These are phyloP conservation scores for Coemansia sp. DNA, from an alignment of 192 early-diverging fungal genomes.

Conservation along the genomic window DNA sequence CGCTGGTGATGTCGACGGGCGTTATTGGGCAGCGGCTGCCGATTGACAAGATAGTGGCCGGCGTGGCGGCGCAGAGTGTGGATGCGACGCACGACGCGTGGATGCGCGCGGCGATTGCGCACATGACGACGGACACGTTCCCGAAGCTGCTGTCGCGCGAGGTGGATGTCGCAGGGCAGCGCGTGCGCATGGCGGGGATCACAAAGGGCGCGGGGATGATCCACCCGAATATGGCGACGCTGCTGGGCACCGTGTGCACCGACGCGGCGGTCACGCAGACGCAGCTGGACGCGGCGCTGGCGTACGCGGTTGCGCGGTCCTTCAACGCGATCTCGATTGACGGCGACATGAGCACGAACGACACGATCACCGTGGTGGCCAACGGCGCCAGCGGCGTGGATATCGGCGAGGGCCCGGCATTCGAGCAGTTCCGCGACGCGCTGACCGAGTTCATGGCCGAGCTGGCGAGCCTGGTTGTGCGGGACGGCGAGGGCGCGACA, in stretches of 20 bases:
- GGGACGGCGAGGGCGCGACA: constrained; percentile 97
- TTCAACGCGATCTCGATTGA: constrained; percentile 96
- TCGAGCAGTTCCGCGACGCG: constrained; percentile 62
- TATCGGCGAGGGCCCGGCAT: constrained; percentile 48
- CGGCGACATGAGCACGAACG: constrained; percentile 97
- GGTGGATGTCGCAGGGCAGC: constrained; percentile 29
- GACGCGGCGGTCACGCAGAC: constrained; percentile 67
- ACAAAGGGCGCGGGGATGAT: constrained; percentile 99
- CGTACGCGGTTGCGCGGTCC: constrained; percentile 80
- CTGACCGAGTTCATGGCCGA: constrained; percentile 84
- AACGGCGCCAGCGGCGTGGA: constrained; percentile 61
- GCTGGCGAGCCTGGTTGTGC: constrained; percentile 84
- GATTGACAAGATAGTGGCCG: constrained; percentile 77
- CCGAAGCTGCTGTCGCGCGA: constrained; percentile 79
- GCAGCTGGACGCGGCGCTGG: constrained; percentile 70
- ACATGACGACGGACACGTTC: constrained; percentile 99
- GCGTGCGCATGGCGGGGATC: constrained; percentile 83
- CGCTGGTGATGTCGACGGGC: constrained; percentile 93
- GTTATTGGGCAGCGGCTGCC: constrained; percentile 92
- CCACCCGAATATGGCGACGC: constrained; percentile 98
- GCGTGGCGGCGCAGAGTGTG: constrained; percentile 52
- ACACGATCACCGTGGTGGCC: constrained; percentile 86
- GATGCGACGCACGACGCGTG: constrained; percentile 66
- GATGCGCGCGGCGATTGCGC: constrained; percentile 77
- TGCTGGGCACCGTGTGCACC: constrained; percentile 85